A percentile compares a stretch with the other conserved stretches of the same genome.
These are phyloP conservation scores for Fusarium protoensiforme DNA, from an alignment of 2,329 filamentous ascomycete genomes.

Conservation along the genomic window DNA sequence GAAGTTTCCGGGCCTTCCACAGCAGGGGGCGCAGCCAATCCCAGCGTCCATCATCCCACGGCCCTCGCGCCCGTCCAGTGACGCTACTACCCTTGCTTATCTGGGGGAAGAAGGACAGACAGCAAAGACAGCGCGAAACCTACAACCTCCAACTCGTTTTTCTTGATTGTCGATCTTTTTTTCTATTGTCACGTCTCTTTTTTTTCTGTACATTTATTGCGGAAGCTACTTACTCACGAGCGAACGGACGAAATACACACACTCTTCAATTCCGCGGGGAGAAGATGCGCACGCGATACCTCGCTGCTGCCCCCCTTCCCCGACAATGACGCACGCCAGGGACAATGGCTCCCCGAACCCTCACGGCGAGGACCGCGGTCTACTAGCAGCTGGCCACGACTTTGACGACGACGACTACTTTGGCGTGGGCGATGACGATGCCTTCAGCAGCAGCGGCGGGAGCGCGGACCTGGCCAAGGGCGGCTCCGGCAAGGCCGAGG, in stretches of 20 bases:
- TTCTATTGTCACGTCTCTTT: background rate
- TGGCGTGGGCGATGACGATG: constrained; percentile 35
- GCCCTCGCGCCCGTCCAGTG: constrained; percentile 14
- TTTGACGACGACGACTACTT: constrained; percentile 42
- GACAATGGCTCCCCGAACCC: constrained; percentile 44
- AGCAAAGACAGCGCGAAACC: constrained; percentile 1
- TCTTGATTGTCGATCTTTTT: constrained; percentile 30
- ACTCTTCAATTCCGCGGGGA: constrained; percentile 2
- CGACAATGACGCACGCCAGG: constrained; percentile 48
- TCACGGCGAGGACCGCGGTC: constrained; percentile 48
- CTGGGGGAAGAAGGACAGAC: constrained; percentile 36
- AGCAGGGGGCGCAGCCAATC: constrained; percentile 32
- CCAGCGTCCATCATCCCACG: constrained; percentile 33
- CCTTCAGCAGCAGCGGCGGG: constrained; percentile 14
- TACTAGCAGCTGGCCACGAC: constrained; percentile 39
- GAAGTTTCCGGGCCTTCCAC: constrained; percentile 1
- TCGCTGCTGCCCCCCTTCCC: constrained; percentile 31
- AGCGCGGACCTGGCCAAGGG: constrained; percentile 26
- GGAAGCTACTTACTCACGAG: background rate
- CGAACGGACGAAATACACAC: constrained; percentile 2
- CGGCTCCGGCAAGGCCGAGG: constrained; percentile 27
- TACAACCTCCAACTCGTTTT: constrained; percentile 14
- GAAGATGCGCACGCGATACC: constrained; percentile 43
- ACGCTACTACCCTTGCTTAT: constrained; percentile 39
- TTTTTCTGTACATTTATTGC: background rate